phyloP scores from a whole-genome alignment of 78 protist species.

The Dictyostelium discoideum region DNA sequence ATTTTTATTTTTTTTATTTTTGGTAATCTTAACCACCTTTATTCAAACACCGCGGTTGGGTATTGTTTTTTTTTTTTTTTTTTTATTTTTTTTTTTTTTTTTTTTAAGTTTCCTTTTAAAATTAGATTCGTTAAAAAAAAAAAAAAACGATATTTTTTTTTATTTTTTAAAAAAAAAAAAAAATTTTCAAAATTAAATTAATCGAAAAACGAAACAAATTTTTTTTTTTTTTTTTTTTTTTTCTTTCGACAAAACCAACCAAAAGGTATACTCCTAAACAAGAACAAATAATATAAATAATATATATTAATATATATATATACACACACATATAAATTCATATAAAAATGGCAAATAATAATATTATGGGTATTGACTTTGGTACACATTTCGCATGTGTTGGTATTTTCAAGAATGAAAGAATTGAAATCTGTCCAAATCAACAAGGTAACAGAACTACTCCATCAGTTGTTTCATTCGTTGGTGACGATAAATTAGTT shows the following conservation, averaged over 20 bases:
- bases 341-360: background rate
- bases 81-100: too few relatives aligned
- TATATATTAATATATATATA: background rate
- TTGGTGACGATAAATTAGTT: slow-evolving; percentile 85
- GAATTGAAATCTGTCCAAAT: slow-evolving; percentile 96
- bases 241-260: background rate
- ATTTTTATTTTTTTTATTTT: background rate
- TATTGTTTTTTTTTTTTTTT: too few relatives aligned
- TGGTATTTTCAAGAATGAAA: slow-evolving; percentile 89
- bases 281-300: background rate
- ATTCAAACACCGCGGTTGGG: too few relatives aligned
- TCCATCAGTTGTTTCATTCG: slow-evolving; percentile 96
- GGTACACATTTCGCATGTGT: slow-evolving; percentile 95
- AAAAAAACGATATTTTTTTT: too few relatives aligned
- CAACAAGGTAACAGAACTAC: slow-evolving; percentile 97
- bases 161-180: background rate
- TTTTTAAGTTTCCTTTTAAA: too few relatives aligned
- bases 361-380: slow-evolving; percentile 94
- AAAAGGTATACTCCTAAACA: background rate
- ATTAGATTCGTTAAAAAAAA: background rate
- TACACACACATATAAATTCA: background rate
- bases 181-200: background rate
- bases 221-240: background rate
- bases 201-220: background rate
- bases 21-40: too few relatives aligned